phyloP scores from a whole-genome alignment of 1,139 yeast genomes.

The Geotrichum bryndzae region DNA sequence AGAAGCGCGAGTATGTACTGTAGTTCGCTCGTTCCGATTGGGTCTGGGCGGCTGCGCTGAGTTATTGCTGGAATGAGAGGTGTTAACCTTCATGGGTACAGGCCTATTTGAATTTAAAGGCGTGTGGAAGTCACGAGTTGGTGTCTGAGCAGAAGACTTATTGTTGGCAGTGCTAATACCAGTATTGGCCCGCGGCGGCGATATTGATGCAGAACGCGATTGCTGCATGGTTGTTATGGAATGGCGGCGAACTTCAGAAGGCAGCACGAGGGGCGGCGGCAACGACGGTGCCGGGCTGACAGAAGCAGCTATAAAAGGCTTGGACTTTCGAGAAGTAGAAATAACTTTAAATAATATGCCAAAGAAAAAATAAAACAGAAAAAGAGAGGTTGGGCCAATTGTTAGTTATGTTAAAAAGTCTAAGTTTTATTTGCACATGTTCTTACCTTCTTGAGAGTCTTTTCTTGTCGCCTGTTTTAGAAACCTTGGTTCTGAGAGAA shows the following conservation, averaged over 20 bases:
- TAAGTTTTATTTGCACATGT: neutral
- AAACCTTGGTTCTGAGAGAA: conserved; percentile 6
- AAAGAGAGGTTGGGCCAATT: neutral
- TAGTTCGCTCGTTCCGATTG: conserved; percentile 8
- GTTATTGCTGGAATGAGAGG: neutral
- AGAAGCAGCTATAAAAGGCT: conserved; percentile 14
- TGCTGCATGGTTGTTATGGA: conserved; percentile 22
- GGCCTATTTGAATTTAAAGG: conserved; percentile 12
- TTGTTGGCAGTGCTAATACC: conserved; percentile 7
- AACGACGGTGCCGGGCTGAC: conserved; percentile 12
- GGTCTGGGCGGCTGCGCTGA: conserved; percentile 11
- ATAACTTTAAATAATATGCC: neutral
- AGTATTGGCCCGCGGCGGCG: conserved; percentile 10
- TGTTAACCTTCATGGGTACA: conserved; percentile 5
- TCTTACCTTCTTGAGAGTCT: conserved; percentile 3
- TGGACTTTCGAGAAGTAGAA: neutral
- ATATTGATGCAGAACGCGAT: conserved; percentile 20
- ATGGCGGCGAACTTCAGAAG: conserved; percentile 29
- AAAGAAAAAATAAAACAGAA: neutral
- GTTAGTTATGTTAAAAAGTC: neutral
- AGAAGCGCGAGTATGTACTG: neutral
- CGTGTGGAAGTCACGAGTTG: conserved; percentile 13
- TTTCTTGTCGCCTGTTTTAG: neutral
- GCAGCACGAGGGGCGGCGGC: conserved; percentile 26
- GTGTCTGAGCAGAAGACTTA: conserved; percentile 10